These are phyloP conservation scores for Cercospora sp. DNA, from an alignment of 2,329 filamentous ascomycete species.

Conservation along the genomic window DNA sequence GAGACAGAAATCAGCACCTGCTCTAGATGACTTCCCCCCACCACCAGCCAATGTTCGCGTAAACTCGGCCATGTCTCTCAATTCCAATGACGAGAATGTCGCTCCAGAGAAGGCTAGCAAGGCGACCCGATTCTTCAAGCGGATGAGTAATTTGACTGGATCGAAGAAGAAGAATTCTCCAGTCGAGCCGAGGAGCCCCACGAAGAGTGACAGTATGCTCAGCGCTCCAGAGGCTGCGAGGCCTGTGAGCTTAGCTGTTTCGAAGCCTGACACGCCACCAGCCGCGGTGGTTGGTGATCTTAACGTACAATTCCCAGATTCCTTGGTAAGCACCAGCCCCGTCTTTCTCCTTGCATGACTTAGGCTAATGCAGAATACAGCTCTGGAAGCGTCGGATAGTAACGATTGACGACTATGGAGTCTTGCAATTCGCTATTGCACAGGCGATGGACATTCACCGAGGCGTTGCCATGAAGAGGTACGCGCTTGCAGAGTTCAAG, in stretches of 20 bases:
- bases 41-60: conserved; percentile 28
- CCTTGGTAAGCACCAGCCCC: conserved; percentile 55
- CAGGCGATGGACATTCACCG: conserved; percentile 51
- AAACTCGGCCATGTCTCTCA: conserved; percentile 27
- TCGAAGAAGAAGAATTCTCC: conserved; percentile 51
- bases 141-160: conserved; percentile 51
- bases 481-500: conserved; percentile 82
- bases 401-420: conserved; percentile 79
- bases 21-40: conserved; percentile 25
- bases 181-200: conserved; percentile 17
- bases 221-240: conserved; percentile 3
- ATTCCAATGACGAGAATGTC: conserved; percentile 51
- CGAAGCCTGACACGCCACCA: conserved; percentile 47
- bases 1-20: conserved; percentile 15
- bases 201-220: conserved; percentile 15
- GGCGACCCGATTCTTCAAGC: conserved; percentile 64
- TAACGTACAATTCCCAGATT: conserved; percentile 96
- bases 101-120: conserved; percentile 46
- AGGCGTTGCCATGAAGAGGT: conserved; percentile 54
- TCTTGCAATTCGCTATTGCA: conserved; percentile 74
- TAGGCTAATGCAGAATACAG: conserved; percentile 32
- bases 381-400: conserved; percentile 94
- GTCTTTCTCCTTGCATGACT: conserved; percentile 6
- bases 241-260: conserved; percentile 23
- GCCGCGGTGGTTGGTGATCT: conserved; percentile 80